Base-by-base conservation (phyloP, 208 protist species). In the Leishmania arabica region DNA sequence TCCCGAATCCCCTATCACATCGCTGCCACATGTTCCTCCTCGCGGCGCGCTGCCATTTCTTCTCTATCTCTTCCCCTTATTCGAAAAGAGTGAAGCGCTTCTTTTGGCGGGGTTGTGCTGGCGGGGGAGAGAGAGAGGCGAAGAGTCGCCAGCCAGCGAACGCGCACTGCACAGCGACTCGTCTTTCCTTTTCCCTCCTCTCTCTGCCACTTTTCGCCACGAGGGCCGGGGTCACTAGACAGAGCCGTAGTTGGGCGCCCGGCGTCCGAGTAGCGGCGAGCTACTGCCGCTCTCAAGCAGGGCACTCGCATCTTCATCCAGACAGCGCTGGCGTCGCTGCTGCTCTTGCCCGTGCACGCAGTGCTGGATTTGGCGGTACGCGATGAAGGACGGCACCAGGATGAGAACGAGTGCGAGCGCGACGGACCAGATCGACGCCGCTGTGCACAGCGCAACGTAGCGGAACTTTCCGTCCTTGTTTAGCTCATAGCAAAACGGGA, bases 401-500 rank as follows among this genome's bases (percentile, higher is more conserved):
- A 92, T 54, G 31, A 90, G 84, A n/a, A 89, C 42, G 24, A 92
- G 19, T 0, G 81, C 62, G 27, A 94, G 77, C 24, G 86, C 81
- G 49, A 89, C 58, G 1, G 87, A 88, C 93, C 95, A 98, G 37
- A 94, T 86, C 73, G 90, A 91, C 27, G 84, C 91, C 15, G 92
- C 95, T 3, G 90, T 89, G 88, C 95, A 97, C 24, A 97, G 83
- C 17, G 93, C 92, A 8, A 91, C 92, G 75, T 96, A 95, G 80
- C 91, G 93, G 78, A 96, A 89, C 71, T 81, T 81, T 54, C 93
- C 93, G 47, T 93, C 83, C 19, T 83, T 79, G 73, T 78, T 82
- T 49, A 98, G 89, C 82, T 98, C 95, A 77, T 98, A 96, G 84
- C 95, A 96, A 79, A 94, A 96, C 19, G 93, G 92, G 40, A 98